A percentile compares a stretch with the other conserved stretches of the same genome.
Evolutionary conservation across 1,284 basidiomycete genomes (phyloP).

Genomic region (Papiliotrema laurentii): DNA sequence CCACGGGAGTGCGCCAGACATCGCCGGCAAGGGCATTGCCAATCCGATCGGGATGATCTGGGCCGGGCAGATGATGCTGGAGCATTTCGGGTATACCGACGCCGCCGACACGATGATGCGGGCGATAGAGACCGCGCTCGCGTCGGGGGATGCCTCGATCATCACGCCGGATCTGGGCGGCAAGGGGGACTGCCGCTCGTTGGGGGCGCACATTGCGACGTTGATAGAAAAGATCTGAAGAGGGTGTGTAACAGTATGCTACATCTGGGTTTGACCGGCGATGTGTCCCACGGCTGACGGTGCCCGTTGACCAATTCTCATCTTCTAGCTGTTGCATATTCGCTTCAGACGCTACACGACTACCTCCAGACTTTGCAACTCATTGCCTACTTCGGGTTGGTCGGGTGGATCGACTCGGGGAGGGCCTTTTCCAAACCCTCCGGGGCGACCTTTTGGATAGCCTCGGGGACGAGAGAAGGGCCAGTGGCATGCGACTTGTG

Average conservation of each 20-base stretch:
- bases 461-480: slow-evolving; percentile 24
- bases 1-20: slow-evolving; percentile 74
- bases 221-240: slow-evolving; percentile 13
- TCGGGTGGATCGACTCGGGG: slow-evolving; percentile 24
- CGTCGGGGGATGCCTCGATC: slow-evolving; percentile 31
- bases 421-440: slow-evolving; percentile 23
- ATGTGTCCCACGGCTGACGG: too few relatives aligned
- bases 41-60: slow-evolving; percentile 54
- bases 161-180: slow-evolving; percentile 90
- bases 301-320: too few relatives aligned
- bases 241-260: too few relatives aligned
- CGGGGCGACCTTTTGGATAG: slow-evolving; percentile 28
- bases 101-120: slow-evolving; percentile 54
- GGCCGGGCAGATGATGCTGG: slow-evolving; percentile 58
- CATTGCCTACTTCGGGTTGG: slow-evolving; percentile 7
- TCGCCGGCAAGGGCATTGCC: slow-evolving; percentile 64
- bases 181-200: slow-evolving; percentile 49
- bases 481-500: slow-evolving; percentile 24
- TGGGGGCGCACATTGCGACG: slow-evolving; percentile 19
- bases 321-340: too few relatives aligned
- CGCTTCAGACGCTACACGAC: too few relatives aligned
- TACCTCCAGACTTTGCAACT: too few relatives aligned
- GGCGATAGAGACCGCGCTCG: slow-evolving; percentile 52
- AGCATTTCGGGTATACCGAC: slow-evolving; percentile 54
- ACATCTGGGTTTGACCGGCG: too few relatives aligned